phyloP scores from a whole-genome alignment of 805 yeast species.

The Jamesozyma jinghongensis region DNA sequence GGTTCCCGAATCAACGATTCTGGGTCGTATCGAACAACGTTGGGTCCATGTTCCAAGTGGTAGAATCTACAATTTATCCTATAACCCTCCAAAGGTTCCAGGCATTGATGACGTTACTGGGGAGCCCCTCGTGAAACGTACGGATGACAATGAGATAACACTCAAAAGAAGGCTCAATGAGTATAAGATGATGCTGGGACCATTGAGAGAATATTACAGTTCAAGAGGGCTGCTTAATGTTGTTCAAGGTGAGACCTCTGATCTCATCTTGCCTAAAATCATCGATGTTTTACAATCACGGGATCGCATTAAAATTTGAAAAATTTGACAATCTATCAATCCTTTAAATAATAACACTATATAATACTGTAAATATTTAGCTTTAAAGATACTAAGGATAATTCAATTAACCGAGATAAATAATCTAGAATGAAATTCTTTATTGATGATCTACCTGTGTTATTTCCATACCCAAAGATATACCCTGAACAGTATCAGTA shows the following conservation, averaged over 20 bases:
- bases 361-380: background rate
- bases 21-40: slow-evolving; percentile 73
- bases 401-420: background rate
- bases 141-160: slow-evolving; percentile 73
- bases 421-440: slow-evolving; percentile 48
- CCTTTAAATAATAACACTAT: too few species aligned
- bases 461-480: slow-evolving; percentile 92
- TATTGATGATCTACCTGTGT: slow-evolving; percentile 91
- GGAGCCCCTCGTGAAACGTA: slow-evolving; percentile 68
- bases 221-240: slow-evolving; percentile 40
- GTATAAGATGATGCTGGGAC: slow-evolving; percentile 51
- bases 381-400: too few species aligned
- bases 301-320: too few species aligned
- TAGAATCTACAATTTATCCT: slow-evolving; percentile 73
- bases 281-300: background rate
- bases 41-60: slow-evolving; percentile 84
- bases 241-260: slow-evolving; percentile 74
- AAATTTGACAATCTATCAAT: too few species aligned
- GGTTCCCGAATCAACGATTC: slow-evolving; percentile 77
- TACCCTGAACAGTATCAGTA: slow-evolving; percentile 98
- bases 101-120: slow-evolving; percentile 86
- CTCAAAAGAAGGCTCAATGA: slow-evolving; percentile 57
- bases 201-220: slow-evolving; percentile 56
- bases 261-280: slow-evolving; percentile 71
- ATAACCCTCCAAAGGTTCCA: slow-evolving; percentile 79